phyloP scores from a whole-genome alignment of 177 flowering plant species.

The Vitis hybrid region DNA sequence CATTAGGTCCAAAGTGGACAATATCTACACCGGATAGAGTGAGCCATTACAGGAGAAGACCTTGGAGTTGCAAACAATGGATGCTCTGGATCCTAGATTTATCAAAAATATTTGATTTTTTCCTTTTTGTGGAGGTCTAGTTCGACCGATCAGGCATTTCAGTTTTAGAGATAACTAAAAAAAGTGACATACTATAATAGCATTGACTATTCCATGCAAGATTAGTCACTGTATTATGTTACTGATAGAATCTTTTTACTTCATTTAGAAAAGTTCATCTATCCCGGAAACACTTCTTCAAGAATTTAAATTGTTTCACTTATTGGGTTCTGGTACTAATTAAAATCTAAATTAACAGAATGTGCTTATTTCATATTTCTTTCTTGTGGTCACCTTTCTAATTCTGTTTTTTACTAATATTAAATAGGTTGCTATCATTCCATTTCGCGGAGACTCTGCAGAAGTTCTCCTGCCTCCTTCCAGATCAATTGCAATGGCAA shows the following conservation, averaged over 20 bases:
- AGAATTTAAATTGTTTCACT: not conserved
- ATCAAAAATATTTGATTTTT: too few relatives aligned
- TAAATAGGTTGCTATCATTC: conserved; percentile 80
- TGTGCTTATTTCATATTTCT: not conserved
- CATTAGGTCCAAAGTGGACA: too few relatives aligned
- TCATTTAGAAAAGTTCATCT: not conserved
- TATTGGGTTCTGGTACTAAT: not conserved
- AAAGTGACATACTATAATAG: too few relatives aligned
- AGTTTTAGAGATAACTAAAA: too few relatives aligned
- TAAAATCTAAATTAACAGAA: not conserved
- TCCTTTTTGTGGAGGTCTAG: too few relatives aligned
- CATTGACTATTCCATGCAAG: too few relatives aligned
- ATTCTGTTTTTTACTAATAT: conserved; percentile 6
- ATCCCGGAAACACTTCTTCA: not conserved
- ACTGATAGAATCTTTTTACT: too few relatives aligned
- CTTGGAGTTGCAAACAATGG: too few relatives aligned
- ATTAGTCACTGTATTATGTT: too few relatives aligned
- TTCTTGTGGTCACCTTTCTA: not conserved
- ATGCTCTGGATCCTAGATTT: too few relatives aligned
- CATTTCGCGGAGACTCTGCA: conserved; percentile 96
- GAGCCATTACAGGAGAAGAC: too few relatives aligned
- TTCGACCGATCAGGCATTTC: too few relatives aligned
- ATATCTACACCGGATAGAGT: accelerated
- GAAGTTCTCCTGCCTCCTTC: conserved; percentile 98
- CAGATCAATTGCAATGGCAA: conserved; percentile 97